Percentiles rank a stretch among this genome's conserved stretches.
Conservation (phyloP, 2,329 filamentous ascomycete species). For the Fusarium sp. region DNA sequence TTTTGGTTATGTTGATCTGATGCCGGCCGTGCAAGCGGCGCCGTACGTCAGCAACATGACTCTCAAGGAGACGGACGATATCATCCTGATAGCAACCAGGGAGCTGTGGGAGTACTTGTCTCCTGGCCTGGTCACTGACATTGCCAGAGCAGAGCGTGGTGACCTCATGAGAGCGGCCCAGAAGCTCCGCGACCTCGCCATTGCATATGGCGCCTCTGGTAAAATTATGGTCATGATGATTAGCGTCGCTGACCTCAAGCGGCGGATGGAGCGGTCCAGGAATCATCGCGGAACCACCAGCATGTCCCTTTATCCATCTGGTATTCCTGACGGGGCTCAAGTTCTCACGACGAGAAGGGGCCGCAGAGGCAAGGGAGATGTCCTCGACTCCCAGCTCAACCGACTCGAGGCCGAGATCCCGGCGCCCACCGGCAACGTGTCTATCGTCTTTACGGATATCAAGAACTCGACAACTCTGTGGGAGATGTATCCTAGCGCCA, state of each 20-base stretch:
- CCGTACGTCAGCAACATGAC: conserved; percentile 84
- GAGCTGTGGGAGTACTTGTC: conserved; percentile 97
- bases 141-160: conserved; percentile 85
- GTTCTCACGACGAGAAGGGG: conserved; percentile 72
- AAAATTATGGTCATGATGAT: conserved; percentile 99
- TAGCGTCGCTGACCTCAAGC: conserved; percentile 90
- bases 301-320: conserved; percentile 85
- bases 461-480: conserved; percentile 97
- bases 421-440: conserved; percentile 89
- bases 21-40: conserved; percentile 92
- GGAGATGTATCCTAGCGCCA: conserved; percentile 94
- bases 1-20: conserved; percentile 93
- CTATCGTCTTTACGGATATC: conserved; percentile 98
- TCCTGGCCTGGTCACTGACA: conserved; percentile 90
- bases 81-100: conserved; percentile 89
- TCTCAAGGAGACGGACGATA: conserved; percentile 90
- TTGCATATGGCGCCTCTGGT: conserved; percentile 91
- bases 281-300: conserved; percentile 78
- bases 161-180: conserved; percentile 97
- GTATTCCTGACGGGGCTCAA: conserved; percentile 77
- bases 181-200: conserved; percentile 92
- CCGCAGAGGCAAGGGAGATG: conserved; percentile 71
- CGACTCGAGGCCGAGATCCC: conserved; percentile 91
- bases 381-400: conserved; percentile 88
- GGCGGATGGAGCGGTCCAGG: conserved; percentile 79